phyloP scores from a whole-genome alignment of 768 basidiomycete species.

The Austroboletus festivus region DNA sequence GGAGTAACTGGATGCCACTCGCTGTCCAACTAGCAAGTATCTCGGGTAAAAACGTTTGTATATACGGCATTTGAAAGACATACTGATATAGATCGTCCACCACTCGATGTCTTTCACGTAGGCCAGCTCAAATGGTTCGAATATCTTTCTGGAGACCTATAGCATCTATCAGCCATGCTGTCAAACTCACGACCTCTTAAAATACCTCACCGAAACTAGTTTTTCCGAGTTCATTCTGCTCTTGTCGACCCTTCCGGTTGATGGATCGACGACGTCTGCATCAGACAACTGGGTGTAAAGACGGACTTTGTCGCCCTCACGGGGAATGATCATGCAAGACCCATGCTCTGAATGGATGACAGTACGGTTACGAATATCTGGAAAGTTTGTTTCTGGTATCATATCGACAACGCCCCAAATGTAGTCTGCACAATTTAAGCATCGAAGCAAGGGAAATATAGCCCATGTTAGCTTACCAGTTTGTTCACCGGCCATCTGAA shows the following conservation, averaged over 20 bases:
- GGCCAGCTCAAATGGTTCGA: slow-evolving; percentile 54
- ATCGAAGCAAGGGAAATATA: not conserved
- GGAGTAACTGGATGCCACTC: slow-evolving; percentile 64
- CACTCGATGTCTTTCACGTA: slow-evolving; percentile 54
- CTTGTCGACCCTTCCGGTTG: slow-evolving; percentile 53
- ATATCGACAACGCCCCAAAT: slow-evolving; percentile 84
- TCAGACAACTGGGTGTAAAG: slow-evolving; percentile 68
- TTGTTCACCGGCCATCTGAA: slow-evolving; percentile 47
- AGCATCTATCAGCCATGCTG: not conserved
- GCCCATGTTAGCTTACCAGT: slow-evolving; percentile 31
- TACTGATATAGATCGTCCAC: slow-evolving; percentile 74
- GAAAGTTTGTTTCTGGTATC: slow-evolving; percentile 69
- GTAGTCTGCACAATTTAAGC: slow-evolving; percentile 42
- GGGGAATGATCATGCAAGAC: slow-evolving; percentile 71
- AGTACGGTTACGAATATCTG: slow-evolving; percentile 65
- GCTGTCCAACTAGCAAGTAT: slow-evolving; percentile 57
- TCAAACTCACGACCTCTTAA: no score
- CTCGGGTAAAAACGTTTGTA: not conserved
- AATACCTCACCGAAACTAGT: slow-evolving; percentile 46
- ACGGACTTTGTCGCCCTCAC: slow-evolving; percentile 65
- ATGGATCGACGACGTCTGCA: slow-evolving; percentile 41
- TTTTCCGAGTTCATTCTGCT: slow-evolving; percentile 45
- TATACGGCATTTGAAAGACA: slow-evolving; percentile 14
- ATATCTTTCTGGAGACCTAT: slow-evolving; percentile 53
- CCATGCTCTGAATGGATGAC: slow-evolving; percentile 69